Percentiles rank a stretch among this genome's conserved stretches.
Conservation (phyloP, 1,139 yeast genomes). For the Suhomyces bolitotheri region DNA sequence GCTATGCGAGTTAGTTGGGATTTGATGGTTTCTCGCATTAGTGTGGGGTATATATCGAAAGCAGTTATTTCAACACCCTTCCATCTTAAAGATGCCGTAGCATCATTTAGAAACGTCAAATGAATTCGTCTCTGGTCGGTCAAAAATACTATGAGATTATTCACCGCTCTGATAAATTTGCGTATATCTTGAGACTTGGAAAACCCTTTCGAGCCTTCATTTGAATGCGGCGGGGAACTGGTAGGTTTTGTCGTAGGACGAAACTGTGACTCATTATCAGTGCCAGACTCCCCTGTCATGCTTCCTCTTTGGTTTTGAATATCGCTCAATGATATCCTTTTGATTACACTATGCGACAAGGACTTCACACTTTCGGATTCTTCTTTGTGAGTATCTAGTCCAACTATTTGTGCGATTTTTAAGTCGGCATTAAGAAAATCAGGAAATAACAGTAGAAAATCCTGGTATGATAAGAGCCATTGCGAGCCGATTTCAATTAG, state of each 20-base stretch:
- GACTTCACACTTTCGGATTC: conserved; percentile 19
- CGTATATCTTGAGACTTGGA: conserved; percentile 26
- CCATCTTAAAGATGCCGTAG: conserved; percentile 41
- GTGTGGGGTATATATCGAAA: conserved; percentile 37
- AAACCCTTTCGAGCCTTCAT: conserved; percentile 3
- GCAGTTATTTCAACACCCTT: conserved; percentile 45
- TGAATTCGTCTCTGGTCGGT: conserved; percentile 57
- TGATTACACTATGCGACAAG: conserved; percentile 18
- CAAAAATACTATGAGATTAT: conserved; percentile 54
- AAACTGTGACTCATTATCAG: conserved; percentile 23
- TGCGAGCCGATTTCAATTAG: conserved; percentile 45
- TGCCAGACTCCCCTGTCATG: conserved; percentile 29
- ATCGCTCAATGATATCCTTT: conserved; percentile 26
- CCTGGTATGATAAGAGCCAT: conserved; percentile 42
- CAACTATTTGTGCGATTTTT: conserved; percentile 13
- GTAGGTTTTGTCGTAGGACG: not conserved
- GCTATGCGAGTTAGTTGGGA: conserved; percentile 34
- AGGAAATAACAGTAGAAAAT: conserved; percentile 41
- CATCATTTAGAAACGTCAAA: conserved; percentile 36
- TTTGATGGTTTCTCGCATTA: conserved; percentile 13
- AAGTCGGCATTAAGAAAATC: conserved; percentile 37
- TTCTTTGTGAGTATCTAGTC: conserved; percentile 10
- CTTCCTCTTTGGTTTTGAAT: conserved; percentile 21
- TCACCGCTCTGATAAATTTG: conserved; percentile 46
- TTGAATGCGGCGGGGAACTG: conserved; percentile 6